Base-by-base conservation (phyloP, 176 grass and related monocot species). In the Carex scoparia region DNA sequence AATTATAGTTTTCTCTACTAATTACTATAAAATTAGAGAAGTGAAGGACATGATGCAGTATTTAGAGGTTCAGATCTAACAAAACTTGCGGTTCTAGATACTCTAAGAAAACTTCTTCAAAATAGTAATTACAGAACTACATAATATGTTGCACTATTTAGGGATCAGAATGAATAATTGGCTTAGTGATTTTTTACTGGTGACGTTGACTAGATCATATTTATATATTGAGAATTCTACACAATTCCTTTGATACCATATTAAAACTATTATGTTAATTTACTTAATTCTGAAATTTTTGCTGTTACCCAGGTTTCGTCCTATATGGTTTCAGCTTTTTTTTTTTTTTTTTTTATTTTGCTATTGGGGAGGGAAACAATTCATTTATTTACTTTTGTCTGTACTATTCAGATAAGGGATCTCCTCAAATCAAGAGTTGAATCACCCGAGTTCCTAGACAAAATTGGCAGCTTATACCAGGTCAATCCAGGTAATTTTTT, bases 341-440 rank as follows among this genome's bases (percentile, higher is more conserved):
- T 77, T 27, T 77, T 2, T 23, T 23, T 23, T 23, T 23, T 23
- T 14, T n/a, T n/a, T n/a, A 27, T 6, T 7, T 4, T 53, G 12
- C 30, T 74, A 13, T 74, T 56, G 2, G 10, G 74, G 28, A 58
- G 10, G 74, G 28, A 58, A 57, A 35, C 37, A 7, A 37, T 30
- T 81, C 48, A 63, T 65, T 65, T 10, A 4, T 40, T 28, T 62
- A 62, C 27, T 13, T 63, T 7, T 4, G 7, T 49, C 44, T 44
- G 38, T 84, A 61, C 57, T 84, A 72, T 86, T 70, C 86, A 97
- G 94, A 16, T 97, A 65, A 90, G 84, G 74, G 87, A 90, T 63
- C 85, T 93, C 73, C 86, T 99, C 40, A 95, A 94, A 90, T 92
- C 91, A 56, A 92, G 86, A 81, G 87, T 99, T 88, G 91, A 90